Base-by-base conservation (phyloP, 2,329 filamentous ascomycete species). In the Bimuria novae-zelandiae region DNA sequence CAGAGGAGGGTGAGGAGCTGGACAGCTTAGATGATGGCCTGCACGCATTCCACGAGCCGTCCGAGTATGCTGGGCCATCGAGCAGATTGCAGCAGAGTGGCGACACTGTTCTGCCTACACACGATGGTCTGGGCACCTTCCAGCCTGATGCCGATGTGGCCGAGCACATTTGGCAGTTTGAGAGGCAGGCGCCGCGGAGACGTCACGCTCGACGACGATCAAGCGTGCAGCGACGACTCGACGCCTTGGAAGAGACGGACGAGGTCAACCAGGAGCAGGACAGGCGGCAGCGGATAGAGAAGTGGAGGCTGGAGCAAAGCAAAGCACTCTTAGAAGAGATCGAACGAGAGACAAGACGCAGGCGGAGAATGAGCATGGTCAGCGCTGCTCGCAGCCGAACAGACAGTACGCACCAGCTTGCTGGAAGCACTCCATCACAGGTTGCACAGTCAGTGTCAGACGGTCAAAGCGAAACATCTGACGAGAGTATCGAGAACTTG, bases 1-100 rank as follows among this genome's bases (percentile, higher is more conserved):
- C 74, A 4, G 77, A 79, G 33, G 80, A 81, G 19, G 85, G 87
- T 49, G 89, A 90, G 22, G 93, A 97, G 71, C 80, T 97, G 39
- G 94, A 99, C 72, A 96, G 92, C 69, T 81, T 97, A 35, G 93
- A 97, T 71, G 92, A 93, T 68, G 92, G 95, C 49, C 80, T 97
- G 1, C 89, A 92, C 59, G 92, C 92, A 37, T 97, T 97, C 69
- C 85, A 91, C 46, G 86, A 90, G 39, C 79, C 82, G 14, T 79
- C 77, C 1, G 68, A 75, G 22, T 63, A 67, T 49, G 66, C 67
- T 36, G 60, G 67, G 49, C 77, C 71, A 23, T 81, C 79, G 53
- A 70, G 75, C 57, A 74, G 74, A 56, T 66, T 80, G 59, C 78
- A 83, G 51, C 78, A 84, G 40, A 85, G 84, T 59, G 79, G 84